A percentile compares a stretch with the other conserved stretches of the same genome.
These are phyloP conservation scores for Clathrospora elynae DNA, from an alignment of 2,329 filamentous ascomycete genomes.

Conservation along the genomic window DNA sequence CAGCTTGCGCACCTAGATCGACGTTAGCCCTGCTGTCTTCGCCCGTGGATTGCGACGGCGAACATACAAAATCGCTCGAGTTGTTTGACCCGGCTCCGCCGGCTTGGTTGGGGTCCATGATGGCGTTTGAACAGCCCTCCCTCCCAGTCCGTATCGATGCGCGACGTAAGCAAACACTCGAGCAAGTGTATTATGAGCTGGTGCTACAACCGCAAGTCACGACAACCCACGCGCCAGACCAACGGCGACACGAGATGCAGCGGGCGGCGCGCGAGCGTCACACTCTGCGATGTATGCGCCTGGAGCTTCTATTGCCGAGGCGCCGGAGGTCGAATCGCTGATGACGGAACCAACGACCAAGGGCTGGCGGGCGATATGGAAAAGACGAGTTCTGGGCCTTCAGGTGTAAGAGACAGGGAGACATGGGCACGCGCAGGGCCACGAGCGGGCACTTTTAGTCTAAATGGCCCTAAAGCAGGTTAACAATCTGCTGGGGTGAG, in stretches of 20 bases:
- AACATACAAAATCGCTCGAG: conserved; percentile 92
- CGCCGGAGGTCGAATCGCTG: conserved; percentile 18
- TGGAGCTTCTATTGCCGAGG: conserved; percentile 19
- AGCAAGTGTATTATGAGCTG: not conserved
- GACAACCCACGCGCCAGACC: conserved; percentile 5
- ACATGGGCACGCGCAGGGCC: conserved; percentile 30
- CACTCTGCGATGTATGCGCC: conserved; percentile 12
- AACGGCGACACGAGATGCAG: conserved; percentile 5
- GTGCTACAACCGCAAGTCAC: conserved; percentile 1
- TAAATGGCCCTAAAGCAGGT: conserved; percentile 38
- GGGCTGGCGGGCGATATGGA: conserved; percentile 24
- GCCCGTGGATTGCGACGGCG: conserved; percentile 1
- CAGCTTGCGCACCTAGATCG: conserved; percentile 84
- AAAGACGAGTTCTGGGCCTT: conserved; percentile 34
- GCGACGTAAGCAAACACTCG: conserved; percentile 9
- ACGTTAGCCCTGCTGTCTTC: conserved; percentile 24
- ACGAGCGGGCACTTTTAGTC: conserved; percentile 29
- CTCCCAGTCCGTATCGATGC: conserved; percentile 9
- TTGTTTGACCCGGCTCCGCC: conserved; percentile 66
- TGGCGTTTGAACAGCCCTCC: conserved; percentile 13
- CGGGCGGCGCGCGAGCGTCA: conserved; percentile 26
- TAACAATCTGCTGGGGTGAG: conserved; percentile 28
- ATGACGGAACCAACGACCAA: conserved; percentile 33
- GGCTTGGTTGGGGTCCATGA: conserved; percentile 42
- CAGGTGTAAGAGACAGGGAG: conserved; percentile 31